phyloP scores from a whole-genome alignment of 495 filamentous ascomycete genomes.

The Cenococcum geophilum region DNA sequence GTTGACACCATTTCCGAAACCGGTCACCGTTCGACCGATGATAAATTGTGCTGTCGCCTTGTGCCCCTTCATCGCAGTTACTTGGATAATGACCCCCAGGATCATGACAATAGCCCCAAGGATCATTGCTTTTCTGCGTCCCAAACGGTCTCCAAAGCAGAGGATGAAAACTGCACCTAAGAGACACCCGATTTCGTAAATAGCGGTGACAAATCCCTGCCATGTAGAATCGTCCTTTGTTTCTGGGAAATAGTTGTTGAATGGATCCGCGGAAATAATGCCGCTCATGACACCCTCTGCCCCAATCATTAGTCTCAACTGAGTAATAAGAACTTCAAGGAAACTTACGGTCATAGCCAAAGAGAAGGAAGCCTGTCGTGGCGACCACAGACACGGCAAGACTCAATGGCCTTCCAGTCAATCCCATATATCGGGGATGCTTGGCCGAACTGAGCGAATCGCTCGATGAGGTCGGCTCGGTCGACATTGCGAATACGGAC shows the following conservation, averaged over 20 bases:
- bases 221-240: conserved; percentile 61
- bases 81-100: conserved; percentile 64
- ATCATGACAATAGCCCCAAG: conserved; percentile 66
- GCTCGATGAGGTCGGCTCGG: background rate
- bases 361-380: conserved; percentile 28
- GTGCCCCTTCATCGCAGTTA: conserved; percentile 44
- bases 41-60: conserved; percentile 60
- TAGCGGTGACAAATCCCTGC: conserved; percentile 75
- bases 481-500: conserved; percentile 3
- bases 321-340: background rate
- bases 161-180: conserved; percentile 67
- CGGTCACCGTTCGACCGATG: conserved; percentile 62
- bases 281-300: conserved; percentile 67
- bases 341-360: background rate
- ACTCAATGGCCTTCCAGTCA: conserved; percentile 22
- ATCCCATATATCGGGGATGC: conserved; percentile 25
- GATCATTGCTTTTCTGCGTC: conserved; percentile 51
- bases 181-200: conserved; percentile 78
- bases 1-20: conserved; percentile 69
- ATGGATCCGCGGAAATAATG: conserved; percentile 67
- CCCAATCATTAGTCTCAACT: background rate
- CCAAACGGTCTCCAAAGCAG: conserved; percentile 59
- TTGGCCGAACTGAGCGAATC: conserved; percentile 8
- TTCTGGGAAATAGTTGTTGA: conserved; percentile 63
- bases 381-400: conserved; percentile 25